Conservation (phyloP, 176 grass and related monocot genomes). For the Luzula sylvatica region DNA sequence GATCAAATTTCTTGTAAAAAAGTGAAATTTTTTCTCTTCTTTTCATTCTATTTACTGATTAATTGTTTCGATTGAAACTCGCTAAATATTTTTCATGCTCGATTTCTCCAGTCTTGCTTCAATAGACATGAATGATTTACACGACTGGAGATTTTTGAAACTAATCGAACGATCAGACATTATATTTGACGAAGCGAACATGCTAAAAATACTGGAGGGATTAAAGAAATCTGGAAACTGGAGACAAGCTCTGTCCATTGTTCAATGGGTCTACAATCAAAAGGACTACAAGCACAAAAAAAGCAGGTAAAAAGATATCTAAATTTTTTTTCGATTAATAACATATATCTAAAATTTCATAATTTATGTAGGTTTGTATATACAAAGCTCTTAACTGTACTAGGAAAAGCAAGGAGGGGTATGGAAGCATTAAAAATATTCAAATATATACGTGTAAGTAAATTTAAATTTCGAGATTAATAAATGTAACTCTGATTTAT, state of each 20-base stretch:
- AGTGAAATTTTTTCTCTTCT: conserved; percentile 26
- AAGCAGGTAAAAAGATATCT: conserved; percentile 50
- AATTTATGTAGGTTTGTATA: conserved; percentile 74
- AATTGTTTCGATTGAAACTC: background rate
- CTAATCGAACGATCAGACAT: conserved; percentile 60
- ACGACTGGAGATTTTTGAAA: conserved; percentile 76
- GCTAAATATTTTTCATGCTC: background rate
- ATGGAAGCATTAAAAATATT: conserved; percentile 77
- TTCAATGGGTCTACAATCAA: conserved; percentile 83
- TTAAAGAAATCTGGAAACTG: conserved; percentile 58
- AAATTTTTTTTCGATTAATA: background rate
- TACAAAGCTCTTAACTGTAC: conserved; percentile 70
- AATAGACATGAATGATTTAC: conserved; percentile 35
- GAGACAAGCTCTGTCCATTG: conserved; percentile 62
- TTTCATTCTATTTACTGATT: background rate
- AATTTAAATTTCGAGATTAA: background rate
- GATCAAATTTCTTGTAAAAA: conserved; percentile 49
- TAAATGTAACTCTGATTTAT: conserved; percentile 2
- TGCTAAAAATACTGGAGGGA: conserved; percentile 59
- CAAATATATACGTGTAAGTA: conserved; percentile 51
- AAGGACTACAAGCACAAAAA: conserved; percentile 57
- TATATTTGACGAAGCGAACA: conserved; percentile 56
- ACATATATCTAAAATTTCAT: background rate
- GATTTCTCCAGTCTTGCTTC: conserved; percentile 34
- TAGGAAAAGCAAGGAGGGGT: conserved; percentile 65